phyloP scores from a whole-genome alignment of 2,329 filamentous ascomycete genomes.

The Hirsutella thompsonii region DNA sequence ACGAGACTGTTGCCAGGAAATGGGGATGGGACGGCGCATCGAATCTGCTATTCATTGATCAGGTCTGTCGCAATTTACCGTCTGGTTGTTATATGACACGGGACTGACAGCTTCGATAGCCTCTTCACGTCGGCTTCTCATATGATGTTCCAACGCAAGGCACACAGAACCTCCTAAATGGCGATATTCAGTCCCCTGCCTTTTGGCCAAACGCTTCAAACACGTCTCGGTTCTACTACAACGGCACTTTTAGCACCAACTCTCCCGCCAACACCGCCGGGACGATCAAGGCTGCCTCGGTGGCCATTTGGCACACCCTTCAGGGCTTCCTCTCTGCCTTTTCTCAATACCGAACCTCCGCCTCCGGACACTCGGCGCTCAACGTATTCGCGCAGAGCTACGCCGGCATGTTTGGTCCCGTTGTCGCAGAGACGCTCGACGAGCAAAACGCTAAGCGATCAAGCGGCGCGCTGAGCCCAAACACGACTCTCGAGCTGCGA shows the following conservation, averaged over 20 bases:
- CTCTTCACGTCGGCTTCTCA: slow-evolving; percentile 57
- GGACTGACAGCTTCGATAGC: slow-evolving; percentile 26
- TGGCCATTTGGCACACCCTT: slow-evolving; percentile 51
- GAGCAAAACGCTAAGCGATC: slow-evolving; percentile 46
- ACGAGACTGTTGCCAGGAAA: slow-evolving; percentile 42
- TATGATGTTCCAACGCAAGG: slow-evolving; percentile 52
- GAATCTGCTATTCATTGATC: slow-evolving; percentile 44
- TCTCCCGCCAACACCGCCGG: slow-evolving; percentile 35
- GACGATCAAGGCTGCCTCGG: slow-evolving; percentile 42
- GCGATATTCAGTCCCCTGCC: slow-evolving; percentile 18
- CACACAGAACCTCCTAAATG: slow-evolving; percentile 35
- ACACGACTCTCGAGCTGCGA: slow-evolving; percentile 43
- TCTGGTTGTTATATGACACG: not conserved
- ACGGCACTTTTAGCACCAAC: slow-evolving; percentile 53
- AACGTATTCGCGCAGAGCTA: slow-evolving; percentile 60
- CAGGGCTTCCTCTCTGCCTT: slow-evolving; percentile 47
- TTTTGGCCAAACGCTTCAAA: slow-evolving; percentile 6
- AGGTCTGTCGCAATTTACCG: slow-evolving; percentile 21
- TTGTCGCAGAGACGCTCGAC: slow-evolving; percentile 45
- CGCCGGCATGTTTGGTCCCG: slow-evolving; percentile 56
- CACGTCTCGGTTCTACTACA: slow-evolving; percentile 28
- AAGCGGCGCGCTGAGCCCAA: slow-evolving; percentile 32
- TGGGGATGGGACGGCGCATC: slow-evolving; percentile 52
- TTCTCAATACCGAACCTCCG: slow-evolving; percentile 41
- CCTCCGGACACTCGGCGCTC: slow-evolving; percentile 38